Base-by-base conservation (phyloP, 2,329 filamentous ascomycete species). In the Xylariaceae sp. region DNA sequence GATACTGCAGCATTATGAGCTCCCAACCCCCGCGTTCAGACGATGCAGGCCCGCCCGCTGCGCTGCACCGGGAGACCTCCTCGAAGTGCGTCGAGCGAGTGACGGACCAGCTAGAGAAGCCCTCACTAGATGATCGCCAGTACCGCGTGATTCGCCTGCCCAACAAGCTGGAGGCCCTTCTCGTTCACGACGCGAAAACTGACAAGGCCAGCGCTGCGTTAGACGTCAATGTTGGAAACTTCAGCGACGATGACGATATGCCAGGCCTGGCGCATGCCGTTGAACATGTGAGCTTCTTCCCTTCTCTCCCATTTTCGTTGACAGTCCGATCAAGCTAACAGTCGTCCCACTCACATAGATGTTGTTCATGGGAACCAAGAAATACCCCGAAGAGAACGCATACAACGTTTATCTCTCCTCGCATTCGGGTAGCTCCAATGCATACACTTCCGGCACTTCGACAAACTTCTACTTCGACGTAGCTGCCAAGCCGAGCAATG, bases 401-500 rank as follows among this genome's bases (percentile, higher is more conserved):
- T 98, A 98, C 70, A 88, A 87, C 56, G 83, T 90, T 59, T 98
- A 94, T 61, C 77, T 98, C 38, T 85, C 88, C 36, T 76, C 86
- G 43, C 84, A 96, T 61, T 94, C 88, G 8, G 92, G 92, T 39
- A 81, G 83, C 57, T 95, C 89, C 18, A 98, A 98, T 62, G 92
- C 92, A 39, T 97, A 94, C 63, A 98, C 92, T 1, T 88, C 85
- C 12, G 73, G 86, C 4, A 95, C 88, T 2, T 94, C 90, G 36
- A 98, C 92, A 48, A 97, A 97, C 66, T 98, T 94, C 68, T 97
- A 86, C 66, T 98, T 98, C 60, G 92, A 98, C 57, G 81, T 97
- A 41, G 87, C 86, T 14, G 88, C 88, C 21, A 87, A 87, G 36
- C 76, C 83, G 9, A 78, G 72, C 58, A 79, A 81, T 44, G 70